Conservation (phyloP, 192 early-diverging fungal genomes). For the Ambispora gerdemannii region DNA sequence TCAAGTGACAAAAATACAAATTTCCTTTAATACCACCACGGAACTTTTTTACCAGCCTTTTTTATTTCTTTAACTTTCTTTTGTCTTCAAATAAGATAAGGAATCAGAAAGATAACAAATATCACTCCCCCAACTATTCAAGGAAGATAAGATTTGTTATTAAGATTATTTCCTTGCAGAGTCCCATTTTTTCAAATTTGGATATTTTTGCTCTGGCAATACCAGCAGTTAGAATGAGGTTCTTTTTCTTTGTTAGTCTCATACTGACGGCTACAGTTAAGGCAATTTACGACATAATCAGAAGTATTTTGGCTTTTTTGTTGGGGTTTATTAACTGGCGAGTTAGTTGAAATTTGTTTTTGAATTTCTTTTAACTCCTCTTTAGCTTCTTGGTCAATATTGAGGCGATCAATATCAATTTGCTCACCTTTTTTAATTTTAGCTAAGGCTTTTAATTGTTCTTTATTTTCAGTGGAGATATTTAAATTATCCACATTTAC, state of each 20-base stretch:
- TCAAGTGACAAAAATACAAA: no score
- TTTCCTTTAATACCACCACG: neutral
- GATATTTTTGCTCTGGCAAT: no score
- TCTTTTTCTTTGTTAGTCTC: no score
- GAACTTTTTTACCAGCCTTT: slow-evolving; percentile 1
- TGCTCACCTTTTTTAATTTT: neutral
- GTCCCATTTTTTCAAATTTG: no score
- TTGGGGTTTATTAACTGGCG: neutral
- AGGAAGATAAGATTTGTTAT: no score
- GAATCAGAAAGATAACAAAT: neutral
- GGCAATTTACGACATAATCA: no score
- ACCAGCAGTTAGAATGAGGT: no score
- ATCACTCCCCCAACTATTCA: neutral
- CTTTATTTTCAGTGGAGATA: slow-evolving; percentile 5
- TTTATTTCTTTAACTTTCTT: slow-evolving; percentile 11
- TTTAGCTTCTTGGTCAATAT: neutral
- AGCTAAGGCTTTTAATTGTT: slow-evolving; percentile 5
- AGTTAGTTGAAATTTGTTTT: neutral
- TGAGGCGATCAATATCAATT: neutral
- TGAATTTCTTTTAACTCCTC: slow-evolving; percentile 11
- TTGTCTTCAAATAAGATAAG: slow-evolving; percentile 13
- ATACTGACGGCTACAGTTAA: no score
- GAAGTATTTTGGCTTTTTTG: neutral
- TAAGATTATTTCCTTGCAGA: no score
- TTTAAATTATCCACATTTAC: slow-evolving; percentile 19